These are phyloP conservation scores for Theileria annulata DNA, from an alignment of 169 alveolate genomes.

Conservation along the genomic window DNA sequence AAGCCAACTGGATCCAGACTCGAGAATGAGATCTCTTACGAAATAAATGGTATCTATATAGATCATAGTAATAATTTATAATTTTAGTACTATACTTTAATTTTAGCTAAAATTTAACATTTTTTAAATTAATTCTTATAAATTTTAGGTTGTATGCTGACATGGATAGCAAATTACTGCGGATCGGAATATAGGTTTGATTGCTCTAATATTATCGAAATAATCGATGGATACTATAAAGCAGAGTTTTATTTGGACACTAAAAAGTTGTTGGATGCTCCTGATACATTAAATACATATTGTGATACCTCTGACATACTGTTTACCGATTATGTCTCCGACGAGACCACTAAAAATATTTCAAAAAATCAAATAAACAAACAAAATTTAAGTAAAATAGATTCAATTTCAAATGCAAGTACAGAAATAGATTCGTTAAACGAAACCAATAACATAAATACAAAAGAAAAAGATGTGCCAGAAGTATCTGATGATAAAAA, in stretches of 20 bases:
- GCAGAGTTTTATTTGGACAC: constrained; percentile 64
- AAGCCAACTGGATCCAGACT: constrained; percentile 24
- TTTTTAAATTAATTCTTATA: not conserved
- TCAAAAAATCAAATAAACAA: constrained; percentile 10
- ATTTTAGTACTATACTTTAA: not conserved
- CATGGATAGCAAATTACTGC: constrained; percentile 57
- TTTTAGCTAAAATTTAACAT: not conserved
- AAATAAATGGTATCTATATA: constrained; percentile 50
- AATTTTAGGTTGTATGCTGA: constrained; percentile 33
- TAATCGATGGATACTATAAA: constrained; percentile 62
- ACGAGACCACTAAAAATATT: not conserved
- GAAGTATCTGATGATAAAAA: not conserved
- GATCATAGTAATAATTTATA: not conserved
- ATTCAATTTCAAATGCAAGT: constrained; percentile 10
- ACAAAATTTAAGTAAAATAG: not conserved
- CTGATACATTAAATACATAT: not conserved
- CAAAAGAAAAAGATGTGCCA: not conserved
- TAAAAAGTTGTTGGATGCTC: constrained; percentile 23
- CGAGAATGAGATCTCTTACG: constrained; percentile 44
- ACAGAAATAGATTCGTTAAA: constrained; percentile 5
- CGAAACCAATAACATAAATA: not conserved
- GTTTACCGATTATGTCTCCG: constrained; percentile 12
- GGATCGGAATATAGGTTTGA: constrained; percentile 31
- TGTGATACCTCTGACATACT: not conserved
- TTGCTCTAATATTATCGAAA: constrained; percentile 49